These are phyloP conservation scores for Monoraphidium neglectum DNA, from an alignment of 139 green algal genomes.

Conservation along the genomic window DNA sequence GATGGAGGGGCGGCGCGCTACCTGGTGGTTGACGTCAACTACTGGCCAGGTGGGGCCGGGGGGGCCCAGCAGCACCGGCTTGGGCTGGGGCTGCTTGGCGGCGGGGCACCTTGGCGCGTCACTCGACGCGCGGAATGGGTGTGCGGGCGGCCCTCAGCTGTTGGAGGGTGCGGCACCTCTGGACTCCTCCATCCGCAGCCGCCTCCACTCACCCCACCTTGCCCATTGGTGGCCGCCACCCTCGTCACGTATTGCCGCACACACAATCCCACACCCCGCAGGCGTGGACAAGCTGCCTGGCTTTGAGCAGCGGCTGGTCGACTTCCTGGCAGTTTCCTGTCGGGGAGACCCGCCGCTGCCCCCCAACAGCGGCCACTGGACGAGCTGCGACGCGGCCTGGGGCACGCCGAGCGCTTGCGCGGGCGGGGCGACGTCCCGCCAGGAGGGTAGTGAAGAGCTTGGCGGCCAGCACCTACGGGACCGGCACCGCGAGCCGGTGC, in stretches of 20 bases:
- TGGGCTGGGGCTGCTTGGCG: no score
- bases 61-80: no score
- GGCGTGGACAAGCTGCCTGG: conserved; percentile 59
- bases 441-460: no score
- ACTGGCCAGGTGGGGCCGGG: no score
- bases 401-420: no score
- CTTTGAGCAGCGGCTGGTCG: conserved; percentile 57
- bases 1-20: conserved; percentile 20
- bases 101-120: no score
- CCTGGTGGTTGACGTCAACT: conserved; percentile 62
- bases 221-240: background rate
- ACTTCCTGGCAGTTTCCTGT: conserved; percentile 41
- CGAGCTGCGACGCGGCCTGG: background rate
- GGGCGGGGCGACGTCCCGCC: background rate
- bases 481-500: no score
- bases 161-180: background rate
- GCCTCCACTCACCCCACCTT: no score
- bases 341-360: background rate
- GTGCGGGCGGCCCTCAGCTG: background rate
- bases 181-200: no score
- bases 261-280: conserved; percentile 13
- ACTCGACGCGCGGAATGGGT: no score
- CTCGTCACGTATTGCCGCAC: background rate
- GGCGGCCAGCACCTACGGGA: no score
- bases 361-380: background rate